phyloP scores from a whole-genome alignment of 1,139 yeast species.

The Suhomyces choctaworum region DNA sequence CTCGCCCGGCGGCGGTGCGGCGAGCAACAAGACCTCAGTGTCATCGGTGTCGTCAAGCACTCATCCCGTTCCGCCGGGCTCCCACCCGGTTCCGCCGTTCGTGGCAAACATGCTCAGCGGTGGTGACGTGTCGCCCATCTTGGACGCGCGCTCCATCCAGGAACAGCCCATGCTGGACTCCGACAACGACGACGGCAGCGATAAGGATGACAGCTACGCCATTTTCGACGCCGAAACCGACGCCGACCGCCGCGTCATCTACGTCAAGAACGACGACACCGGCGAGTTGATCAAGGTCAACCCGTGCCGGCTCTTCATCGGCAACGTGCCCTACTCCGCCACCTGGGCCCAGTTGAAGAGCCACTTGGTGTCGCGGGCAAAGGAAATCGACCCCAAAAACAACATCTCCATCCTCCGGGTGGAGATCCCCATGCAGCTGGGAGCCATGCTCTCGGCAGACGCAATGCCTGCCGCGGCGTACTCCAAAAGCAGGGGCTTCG shows the following conservation, averaged over 20 bases:
- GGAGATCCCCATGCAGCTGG: conserved; percentile 52
- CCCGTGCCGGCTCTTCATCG: conserved; percentile 48
- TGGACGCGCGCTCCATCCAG: neutral
- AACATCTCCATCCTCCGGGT: conserved; percentile 42
- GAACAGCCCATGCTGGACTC: neutral
- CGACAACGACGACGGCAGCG: conserved; percentile 1
- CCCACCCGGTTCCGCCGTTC: conserved; percentile 28
- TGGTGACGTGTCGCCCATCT: neutral
- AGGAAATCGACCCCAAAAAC: conserved; percentile 32
- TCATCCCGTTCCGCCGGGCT: neutral
- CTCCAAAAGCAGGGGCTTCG: conserved; percentile 56
- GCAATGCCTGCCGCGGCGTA: neutral
- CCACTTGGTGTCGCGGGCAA: conserved; percentile 37
- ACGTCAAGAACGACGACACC: conserved; percentile 24
- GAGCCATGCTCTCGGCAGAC: neutral
- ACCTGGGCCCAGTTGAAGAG: conserved; percentile 58
- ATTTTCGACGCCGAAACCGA: conserved; percentile 1
- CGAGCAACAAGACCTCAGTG: conserved; percentile 7
- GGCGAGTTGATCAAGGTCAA: conserved; percentile 38
- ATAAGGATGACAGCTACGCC: conserved; percentile 1
- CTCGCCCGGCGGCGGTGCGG: conserved; percentile 16
- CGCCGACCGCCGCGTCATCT: conserved; percentile 21
- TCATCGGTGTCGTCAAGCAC: conserved; percentile 16
- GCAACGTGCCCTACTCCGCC: conserved; percentile 58
- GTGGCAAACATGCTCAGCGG: conserved; percentile 30